Base-by-base conservation (phyloP, 192 early-diverging fungal species). In the Podila epicladia region DNA sequence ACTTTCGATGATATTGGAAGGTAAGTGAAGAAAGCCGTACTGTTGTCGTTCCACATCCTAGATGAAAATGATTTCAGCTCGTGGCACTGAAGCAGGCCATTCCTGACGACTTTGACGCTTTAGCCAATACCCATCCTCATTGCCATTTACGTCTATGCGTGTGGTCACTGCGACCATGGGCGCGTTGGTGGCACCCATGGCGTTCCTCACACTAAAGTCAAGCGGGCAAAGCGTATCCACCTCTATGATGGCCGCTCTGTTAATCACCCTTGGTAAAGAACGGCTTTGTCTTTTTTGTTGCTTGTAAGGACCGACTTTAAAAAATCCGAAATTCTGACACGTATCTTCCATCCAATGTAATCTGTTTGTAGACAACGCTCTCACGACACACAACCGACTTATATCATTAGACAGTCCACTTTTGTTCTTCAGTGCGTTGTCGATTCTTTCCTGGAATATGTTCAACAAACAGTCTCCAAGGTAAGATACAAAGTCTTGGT, bases 361-460 rank as follows among this genome's bases (percentile, higher is more conserved):
- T 12, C 38, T 53, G 20, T 20, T 53, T 11, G 24, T 60, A 61
- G 59, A 61, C 59, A 61, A 61, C 15, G 59, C 59, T 9, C 59
- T 61, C 6, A 33, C 31, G 12, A 26, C 59, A 32, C 26, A 33
- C 26, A 61, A 3, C 29, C 22, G 59, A 32, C 22, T 31, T 32
- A 33, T 61, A 3, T 7, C 19, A 12, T 20, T 61, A 4, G 59
- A 61, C 12, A 61, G 59, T 4, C 59, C 59, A 15, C 59, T 61
- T 17, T 20, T 61, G 19, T 61, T 28, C 59, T 61, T 61, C 29
- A 61, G 28, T 5, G 59, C 59, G 6, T 8, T 61, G 31, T 31
- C 59, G 3, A 31, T 61, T 8, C 7, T 61, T 3, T 13, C 59
- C 29, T 61, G 59, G 59, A 61, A 17, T 33, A 61, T 61, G 59